Percentiles rank a stretch among this genome's conserved stretches.
Conservation (phyloP, 78 protist genomes). For the Guillardia theta region DNA sequence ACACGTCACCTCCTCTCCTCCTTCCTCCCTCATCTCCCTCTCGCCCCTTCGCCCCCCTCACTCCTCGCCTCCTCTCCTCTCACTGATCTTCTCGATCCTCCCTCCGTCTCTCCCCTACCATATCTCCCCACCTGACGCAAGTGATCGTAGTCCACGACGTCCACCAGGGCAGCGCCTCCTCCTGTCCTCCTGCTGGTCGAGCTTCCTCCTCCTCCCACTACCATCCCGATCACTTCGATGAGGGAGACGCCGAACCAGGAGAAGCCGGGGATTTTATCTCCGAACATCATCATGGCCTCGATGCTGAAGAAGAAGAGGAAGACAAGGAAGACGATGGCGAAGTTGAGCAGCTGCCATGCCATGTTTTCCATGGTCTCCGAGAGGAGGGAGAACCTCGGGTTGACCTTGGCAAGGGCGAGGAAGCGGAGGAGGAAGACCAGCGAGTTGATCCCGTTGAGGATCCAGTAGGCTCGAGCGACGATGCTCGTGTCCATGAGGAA, state of each 20-base stretch:
- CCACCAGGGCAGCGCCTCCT: too few relatives aligned
- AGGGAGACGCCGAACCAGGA: not conserved
- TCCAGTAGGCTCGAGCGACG: not conserved
- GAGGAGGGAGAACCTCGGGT: not conserved
- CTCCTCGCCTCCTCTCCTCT: not conserved
- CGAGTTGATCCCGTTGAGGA: constrained; percentile 9
- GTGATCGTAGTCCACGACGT: too few relatives aligned
- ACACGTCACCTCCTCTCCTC: not conserved
- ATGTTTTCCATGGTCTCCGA: not conserved
- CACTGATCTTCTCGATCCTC: not conserved
- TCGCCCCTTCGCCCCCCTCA: not conserved
- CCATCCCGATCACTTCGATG: not conserved
- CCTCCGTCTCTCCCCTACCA: not conserved
- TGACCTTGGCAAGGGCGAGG: constrained; percentile 23
- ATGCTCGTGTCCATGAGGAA: not conserved
- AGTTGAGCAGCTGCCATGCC: not conserved
- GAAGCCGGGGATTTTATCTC: not conserved
- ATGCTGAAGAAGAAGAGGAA: not conserved
- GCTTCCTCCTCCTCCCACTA: not conserved
- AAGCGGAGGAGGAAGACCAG: not conserved
- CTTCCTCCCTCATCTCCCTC: not conserved
- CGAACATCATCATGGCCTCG: not conserved
- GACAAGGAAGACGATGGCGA: not conserved
- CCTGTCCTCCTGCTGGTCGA: not conserved
- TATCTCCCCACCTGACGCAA: not conserved